phyloP scores from a whole-genome alignment of 257 asterid species.

The Oldenlandia corymbosa region DNA sequence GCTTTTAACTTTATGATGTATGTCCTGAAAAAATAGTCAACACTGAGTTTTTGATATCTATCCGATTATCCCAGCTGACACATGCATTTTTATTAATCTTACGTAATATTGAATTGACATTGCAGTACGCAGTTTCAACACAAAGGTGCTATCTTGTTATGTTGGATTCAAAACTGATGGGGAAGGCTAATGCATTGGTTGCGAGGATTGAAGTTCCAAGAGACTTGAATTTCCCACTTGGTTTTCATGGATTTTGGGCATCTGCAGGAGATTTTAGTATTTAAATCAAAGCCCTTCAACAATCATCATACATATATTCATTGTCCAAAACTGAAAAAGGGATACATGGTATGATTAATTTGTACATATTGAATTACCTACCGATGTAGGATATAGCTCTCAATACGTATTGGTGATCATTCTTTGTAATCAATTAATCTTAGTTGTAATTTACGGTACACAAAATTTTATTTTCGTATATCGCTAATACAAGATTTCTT shows the following conservation, averaged over 20 bases:
- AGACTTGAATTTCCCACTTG: slow-evolving; percentile 77
- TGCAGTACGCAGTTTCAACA: slow-evolving; percentile 87
- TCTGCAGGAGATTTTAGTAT: slow-evolving; percentile 21
- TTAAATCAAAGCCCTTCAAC: not conserved
- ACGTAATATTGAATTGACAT: not conserved
- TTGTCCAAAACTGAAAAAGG: not conserved
- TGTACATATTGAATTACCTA: too few relatives aligned
- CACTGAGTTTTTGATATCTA: too few relatives aligned
- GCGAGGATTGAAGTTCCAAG: slow-evolving; percentile 85
- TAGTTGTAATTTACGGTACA: too few relatives aligned
- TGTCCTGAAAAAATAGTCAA: too few relatives aligned
- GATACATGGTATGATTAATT: not conserved
- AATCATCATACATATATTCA: not conserved
- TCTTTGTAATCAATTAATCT: too few relatives aligned
- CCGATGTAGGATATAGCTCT: too few relatives aligned
- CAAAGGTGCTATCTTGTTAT: slow-evolving; percentile 77
- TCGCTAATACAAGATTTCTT: too few relatives aligned
- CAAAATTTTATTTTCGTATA: too few relatives aligned
- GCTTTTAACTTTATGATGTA: too few relatives aligned
- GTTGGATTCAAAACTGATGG: slow-evolving; percentile 58
- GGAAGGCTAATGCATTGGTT: slow-evolving; percentile 52
- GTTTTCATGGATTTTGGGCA: slow-evolving; percentile 94
- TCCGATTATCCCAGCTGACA: too few relatives aligned
- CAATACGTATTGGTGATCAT: too few relatives aligned
- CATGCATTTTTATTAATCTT: too few relatives aligned